phyloP scores from a whole-genome alignment of 805 yeast genomes.

The Kodamaea neixiangensis region DNA sequence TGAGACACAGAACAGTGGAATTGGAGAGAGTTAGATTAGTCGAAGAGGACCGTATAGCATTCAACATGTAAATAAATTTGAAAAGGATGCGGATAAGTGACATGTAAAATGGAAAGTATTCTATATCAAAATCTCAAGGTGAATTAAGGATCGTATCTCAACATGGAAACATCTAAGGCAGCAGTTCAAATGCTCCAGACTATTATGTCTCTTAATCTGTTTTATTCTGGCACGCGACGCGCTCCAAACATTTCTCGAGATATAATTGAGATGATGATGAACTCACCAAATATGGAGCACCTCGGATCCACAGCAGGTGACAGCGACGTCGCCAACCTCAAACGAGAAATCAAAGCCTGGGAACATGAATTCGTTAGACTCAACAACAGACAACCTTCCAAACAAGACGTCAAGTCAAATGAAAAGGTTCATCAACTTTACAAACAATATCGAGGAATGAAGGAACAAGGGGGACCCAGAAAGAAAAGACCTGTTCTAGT shows the following conservation, averaged over 20 bases:
- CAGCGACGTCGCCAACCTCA: conserved; percentile 17
- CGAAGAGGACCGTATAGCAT: background rate
- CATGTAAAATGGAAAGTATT: no score
- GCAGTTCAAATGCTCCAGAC: background rate
- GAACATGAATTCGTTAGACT: conserved; percentile 33
- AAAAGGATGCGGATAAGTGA: background rate
- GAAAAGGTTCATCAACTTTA: conserved; percentile 31
- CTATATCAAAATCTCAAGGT: no score
- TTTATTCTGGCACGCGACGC: background rate
- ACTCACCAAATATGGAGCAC: background rate
- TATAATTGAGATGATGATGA: background rate
- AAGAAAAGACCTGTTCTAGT: background rate
- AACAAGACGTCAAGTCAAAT: conserved; percentile 35
- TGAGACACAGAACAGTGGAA: background rate
- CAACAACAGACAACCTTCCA: conserved; percentile 33
- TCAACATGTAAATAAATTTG: background rate
- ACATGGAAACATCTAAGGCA: no score
- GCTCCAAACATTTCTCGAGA: background rate
- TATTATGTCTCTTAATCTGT: background rate
- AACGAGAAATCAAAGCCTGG: conserved; percentile 40
- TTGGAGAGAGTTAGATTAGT: background rate
- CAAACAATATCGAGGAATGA: conserved; percentile 28
- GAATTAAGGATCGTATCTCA: no score
- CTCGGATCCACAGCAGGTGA: background rate
- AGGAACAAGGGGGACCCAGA: conserved; percentile 2